Base-by-base conservation (phyloP, 179 eudicot genomes). In the Heliamphora pulchella region DNA sequence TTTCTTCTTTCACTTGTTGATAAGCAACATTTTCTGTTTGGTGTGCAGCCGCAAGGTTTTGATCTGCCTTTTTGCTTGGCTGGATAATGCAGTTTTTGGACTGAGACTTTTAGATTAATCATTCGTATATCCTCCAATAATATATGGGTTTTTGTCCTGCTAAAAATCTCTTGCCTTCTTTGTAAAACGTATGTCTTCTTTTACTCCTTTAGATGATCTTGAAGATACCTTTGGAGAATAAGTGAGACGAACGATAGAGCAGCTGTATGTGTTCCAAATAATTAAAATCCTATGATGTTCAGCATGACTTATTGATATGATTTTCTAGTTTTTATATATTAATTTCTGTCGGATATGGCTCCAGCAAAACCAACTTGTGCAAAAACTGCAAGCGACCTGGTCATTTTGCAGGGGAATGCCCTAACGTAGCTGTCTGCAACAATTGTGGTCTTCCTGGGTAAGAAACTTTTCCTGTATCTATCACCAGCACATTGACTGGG, bases 391-490 rank as follows among this genome's bases (percentile, higher is more conserved):
- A 89, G 83, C 89, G 87, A 73, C 93, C 97, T 43, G 98, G 98
- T 77, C 98, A 94, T 81, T 93, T 84, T 86, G 96, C 98, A 14
- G 87, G 98, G 84, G 96, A 94, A 76, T 94, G 98, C 87, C 87
- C 96, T 48, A 92, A 91, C 86, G 94, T 87, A 70, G 97, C 97
- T 77, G 87, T 93, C 79, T 94, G 98, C 80, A 90, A 94, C 91
- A 94, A 91, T 80, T 94, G 97, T 72, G 93, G 97, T 65, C 95
- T 94, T 88, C 97, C 98, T 14, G 97, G 98, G 97, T 94, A 90
- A 80, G 74, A 46, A 71, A 77, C 4, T 44, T 62, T 17, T n/a
- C n/a, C n/a, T n/a, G n/a, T n/a, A n/a, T n/a, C n/a, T 69, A 69
- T 61, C 31, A 31, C 31, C 31, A 31, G 31, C 31, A 31, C 31